Evolutionary conservation across 1,284 basidiomycete species (phyloP), one percentile per base, ranked within the genome.

Genomic region (Spongispora temasekensis): DNA sequence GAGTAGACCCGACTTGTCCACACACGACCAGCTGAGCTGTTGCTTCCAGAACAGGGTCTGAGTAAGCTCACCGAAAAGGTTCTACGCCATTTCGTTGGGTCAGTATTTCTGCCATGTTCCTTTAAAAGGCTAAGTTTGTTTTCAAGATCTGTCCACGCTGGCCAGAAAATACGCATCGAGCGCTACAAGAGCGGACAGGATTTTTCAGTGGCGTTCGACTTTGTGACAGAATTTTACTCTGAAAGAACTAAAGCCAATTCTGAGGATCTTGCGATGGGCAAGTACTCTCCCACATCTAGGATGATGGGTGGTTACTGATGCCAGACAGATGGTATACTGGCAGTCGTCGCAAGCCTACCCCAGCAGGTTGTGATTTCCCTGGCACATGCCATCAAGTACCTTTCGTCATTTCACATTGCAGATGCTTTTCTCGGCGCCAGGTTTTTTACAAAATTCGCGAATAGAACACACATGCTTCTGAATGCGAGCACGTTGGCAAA

Each of bases 401-500:
- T 98, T 17, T 83, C 84, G 15, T 80, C 81, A 0, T 97, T 95
- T 76, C 83, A 82, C 32, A 83, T 97, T 37, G 88, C 90, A 25
- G 88, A 91, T 64, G 85, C 88, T 5, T 85, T 96, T 63, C 70
- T 87, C 9, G 88, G 92, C 68, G 86, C 89, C 1, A 82, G 83
- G 40, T 91, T 93, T 68, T 97, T 95, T 75, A 81, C 78, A 19
- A 87, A 83, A 67, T 98, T 98, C 70, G 82, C 91, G 1, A 86
- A 87, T 40, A 83, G 86, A 50, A 85, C 88, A 0, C 90, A 94
- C 65, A 97, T 98, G 95, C 81, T 95, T 17, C 81, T 99, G 53
- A 93, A 91, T 59, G 89, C 89, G 42, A 96, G 94, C 70, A 97
- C 97, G 0, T 77, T 98, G 17, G 82, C 83, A 30, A 98, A 98